phyloP scores from a whole-genome alignment of 2,329 filamentous ascomycete genomes.

The Ophiostoma triangulosporum region DNA sequence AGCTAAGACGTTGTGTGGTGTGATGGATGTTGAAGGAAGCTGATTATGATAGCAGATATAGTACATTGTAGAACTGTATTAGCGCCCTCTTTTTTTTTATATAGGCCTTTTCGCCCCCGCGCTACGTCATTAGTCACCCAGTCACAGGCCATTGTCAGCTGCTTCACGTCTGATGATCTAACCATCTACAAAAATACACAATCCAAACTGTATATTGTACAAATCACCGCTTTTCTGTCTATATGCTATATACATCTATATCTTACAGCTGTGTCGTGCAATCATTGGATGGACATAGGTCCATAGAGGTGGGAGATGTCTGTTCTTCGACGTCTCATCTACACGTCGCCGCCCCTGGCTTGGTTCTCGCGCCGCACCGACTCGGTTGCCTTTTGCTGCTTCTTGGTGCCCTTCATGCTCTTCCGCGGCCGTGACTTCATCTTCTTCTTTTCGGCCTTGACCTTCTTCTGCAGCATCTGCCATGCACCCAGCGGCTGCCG shows the following conservation, averaged over 20 bases:
- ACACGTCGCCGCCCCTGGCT: neutral
- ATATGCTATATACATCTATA: neutral
- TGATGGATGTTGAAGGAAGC: neutral
- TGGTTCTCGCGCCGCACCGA: neutral
- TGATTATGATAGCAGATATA: no score
- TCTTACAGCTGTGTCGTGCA: no score
- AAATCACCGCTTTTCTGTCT: neutral
- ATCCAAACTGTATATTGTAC: neutral
- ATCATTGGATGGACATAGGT: no score
- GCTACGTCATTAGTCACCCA: slow-evolving; percentile 8
- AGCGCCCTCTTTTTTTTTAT: no score
- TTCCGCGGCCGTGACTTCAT: slow-evolving; percentile 10
- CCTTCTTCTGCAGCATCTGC: slow-evolving; percentile 43
- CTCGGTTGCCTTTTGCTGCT: slow-evolving; percentile 1
- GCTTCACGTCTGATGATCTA: no score
- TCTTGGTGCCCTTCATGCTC: slow-evolving; percentile 17
- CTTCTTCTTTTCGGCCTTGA: slow-evolving; percentile 17
- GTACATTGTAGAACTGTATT: no score
- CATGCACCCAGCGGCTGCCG: slow-evolving; percentile 60
- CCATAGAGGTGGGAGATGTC: no score
- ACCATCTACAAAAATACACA: no score
- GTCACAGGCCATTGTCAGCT: neutral
- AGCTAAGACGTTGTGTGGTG: neutral
- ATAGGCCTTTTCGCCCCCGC: neutral
- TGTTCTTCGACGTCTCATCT: no score